Evolutionary conservation across 179 eudicot species (phyloP), one percentile per base, ranked within the genome.

Genomic region (Sideroxylon spinosum): DNA sequence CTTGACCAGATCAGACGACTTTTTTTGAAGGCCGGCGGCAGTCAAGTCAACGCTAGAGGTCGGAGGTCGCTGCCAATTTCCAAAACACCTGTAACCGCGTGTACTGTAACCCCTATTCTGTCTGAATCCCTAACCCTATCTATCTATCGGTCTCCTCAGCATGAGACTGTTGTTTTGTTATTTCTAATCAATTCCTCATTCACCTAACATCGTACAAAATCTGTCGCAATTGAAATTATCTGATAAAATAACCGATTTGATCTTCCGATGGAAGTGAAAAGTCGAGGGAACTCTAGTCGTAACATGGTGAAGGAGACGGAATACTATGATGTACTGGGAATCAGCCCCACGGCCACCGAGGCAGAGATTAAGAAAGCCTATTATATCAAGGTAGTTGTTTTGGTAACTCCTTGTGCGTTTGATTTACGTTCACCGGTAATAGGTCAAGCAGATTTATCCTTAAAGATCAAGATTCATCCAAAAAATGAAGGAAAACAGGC

Each of bases 251-350:
- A 69, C 28, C 4, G 55, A 56, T 65, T 71, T 61, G 59, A 61
- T 76, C 71, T 14, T 25, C 75, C 57, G 46, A 76, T 60, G 67
- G 44, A n/a, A 13, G 59, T 49, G 32, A 55, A 19, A 53, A 50
- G 25, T 49, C 25, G 73, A 77, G 28, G 37, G 60, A 66, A 16
- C 32, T 14, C 8, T 60, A 63, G 53, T 76, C 28, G 56, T 20
- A 64, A 44, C 71, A 95, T 93, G 99, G 98, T 93, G 86, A 93
- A 95, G 88, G 99, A 93, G 86, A 95, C 95, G 1, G 98, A 88
- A 52, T 95, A 89, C 72, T 95, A 95, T 78, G 98, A 95, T 75
- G 92, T 90, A n/a, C 86, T 93, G 59, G 98, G 98, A 59, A 89
- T 95, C 69, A 87, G 80, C 77, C 98, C 99, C 55, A 79, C 92